Evolutionary conservation across 495 filamentous ascomycete species (phyloP).

Genomic region (Margaritispora aquatica): DNA sequence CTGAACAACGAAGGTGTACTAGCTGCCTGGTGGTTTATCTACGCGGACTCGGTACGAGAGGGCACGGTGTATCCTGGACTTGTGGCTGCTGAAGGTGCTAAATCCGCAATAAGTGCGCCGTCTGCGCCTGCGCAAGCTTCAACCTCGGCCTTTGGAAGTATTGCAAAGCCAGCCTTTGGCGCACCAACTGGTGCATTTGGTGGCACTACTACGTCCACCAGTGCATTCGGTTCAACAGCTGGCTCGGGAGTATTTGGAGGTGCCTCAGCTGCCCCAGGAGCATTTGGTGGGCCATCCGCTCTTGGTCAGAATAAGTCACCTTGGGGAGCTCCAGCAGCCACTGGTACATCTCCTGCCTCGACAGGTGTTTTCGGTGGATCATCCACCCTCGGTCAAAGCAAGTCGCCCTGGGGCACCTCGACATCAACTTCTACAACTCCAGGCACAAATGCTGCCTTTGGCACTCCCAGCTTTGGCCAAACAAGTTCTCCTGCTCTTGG

Average conservation of each 20-base stretch:
- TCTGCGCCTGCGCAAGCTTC: conserved; percentile 29
- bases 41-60: conserved; percentile 74
- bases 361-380: conserved; percentile 33
- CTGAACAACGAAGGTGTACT: conserved; percentile 88
- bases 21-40: conserved; percentile 83
- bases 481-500: conserved; percentile 43
- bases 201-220: conserved; percentile 6
- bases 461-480: conserved; percentile 25
- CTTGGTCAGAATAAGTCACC: conserved; percentile 27
- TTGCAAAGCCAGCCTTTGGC: conserved; percentile 24
- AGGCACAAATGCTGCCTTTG: conserved; percentile 39
- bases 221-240: conserved; percentile 10
- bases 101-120: conserved; percentile 22
- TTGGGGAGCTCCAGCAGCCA: conserved; percentile 20
- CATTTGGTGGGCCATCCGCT: conserved; percentile 36
- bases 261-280: conserved; percentile 16
- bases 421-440: conserved; percentile 13
- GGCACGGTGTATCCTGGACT: conserved; percentile 68
- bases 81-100: conserved; percentile 36
- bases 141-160: conserved; percentile 27
- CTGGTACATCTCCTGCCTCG: not conserved
- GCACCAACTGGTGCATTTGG: conserved; percentile 5
- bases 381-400: conserved; percentile 26
- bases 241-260: conserved; percentile 23
- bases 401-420: conserved; percentile 27